These are phyloP conservation scores for Phytophthora boehmeriae DNA, from an alignment of 352 stramenopile genomes.

Conservation along the genomic window DNA sequence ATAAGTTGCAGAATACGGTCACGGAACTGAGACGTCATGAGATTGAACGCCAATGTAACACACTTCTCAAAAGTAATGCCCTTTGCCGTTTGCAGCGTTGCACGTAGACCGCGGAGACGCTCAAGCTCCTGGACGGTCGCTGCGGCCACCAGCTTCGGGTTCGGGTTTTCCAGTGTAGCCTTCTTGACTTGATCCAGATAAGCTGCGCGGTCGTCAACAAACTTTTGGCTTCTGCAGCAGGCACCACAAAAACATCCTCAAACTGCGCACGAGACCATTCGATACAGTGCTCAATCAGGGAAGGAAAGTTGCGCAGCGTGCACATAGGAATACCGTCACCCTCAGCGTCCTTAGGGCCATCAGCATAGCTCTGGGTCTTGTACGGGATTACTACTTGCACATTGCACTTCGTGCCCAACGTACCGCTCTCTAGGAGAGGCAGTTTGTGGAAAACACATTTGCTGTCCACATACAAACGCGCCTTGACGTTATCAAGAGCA, in stretches of 20 bases:
- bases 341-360: slow-evolving; percentile 95
- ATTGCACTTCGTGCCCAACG: slow-evolving; percentile 98
- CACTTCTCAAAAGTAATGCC: slow-evolving; percentile 76
- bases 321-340: slow-evolving; percentile 99
- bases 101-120: slow-evolving; percentile 58
- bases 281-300: slow-evolving; percentile 97
- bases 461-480: slow-evolving; percentile 97
- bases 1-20: slow-evolving; percentile 90
- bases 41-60: slow-evolving; percentile 65
- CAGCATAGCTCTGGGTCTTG: slow-evolving; percentile 95
- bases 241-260: slow-evolving; percentile 85
- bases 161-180: slow-evolving; percentile 76
- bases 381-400: slow-evolving; percentile 91
- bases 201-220: slow-evolving; percentile 66
- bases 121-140: slow-evolving; percentile 80
- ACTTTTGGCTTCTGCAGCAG: slow-evolving; percentile 88
- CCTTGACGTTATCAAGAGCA: slow-evolving; percentile 99
- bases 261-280: slow-evolving; percentile 96
- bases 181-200: slow-evolving; percentile 81
- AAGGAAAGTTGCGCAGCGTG: slow-evolving; percentile 99
- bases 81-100: slow-evolving; percentile 57
- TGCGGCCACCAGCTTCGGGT: slow-evolving; percentile 66
- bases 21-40: slow-evolving; percentile 86
- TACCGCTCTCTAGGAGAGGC: slow-evolving; percentile 97
- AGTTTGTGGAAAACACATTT: slow-evolving; percentile 98